A percentile compares a stretch with the other conserved stretches of the same genome.
phyloP scores from a whole-genome alignment of 176 grass and related monocot genomes.

The Urochloa ruziziensis region DNA sequence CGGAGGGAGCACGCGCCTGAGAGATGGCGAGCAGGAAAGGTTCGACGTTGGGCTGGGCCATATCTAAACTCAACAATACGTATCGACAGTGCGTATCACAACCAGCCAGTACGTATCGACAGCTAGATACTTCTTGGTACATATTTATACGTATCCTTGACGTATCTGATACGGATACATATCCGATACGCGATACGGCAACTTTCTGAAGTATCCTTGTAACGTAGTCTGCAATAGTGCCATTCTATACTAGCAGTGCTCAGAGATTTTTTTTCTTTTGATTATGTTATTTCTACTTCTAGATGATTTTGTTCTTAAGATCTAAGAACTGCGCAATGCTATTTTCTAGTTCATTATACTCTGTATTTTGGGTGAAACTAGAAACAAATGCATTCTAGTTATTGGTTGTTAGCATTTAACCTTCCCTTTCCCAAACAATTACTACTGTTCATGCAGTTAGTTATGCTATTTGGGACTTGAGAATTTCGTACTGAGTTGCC shows the following conservation, averaged over 20 bases:
- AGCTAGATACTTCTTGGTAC: no score
- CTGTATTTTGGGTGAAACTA: background rate
- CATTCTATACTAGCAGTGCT: background rate
- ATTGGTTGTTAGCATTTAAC: background rate
- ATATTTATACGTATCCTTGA: no score
- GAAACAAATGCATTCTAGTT: background rate
- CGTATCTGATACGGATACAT: no score
- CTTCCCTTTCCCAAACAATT: background rate
- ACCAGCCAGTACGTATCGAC: no score
- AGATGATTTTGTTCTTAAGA: background rate
- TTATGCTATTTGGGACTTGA: constrained; percentile 1
- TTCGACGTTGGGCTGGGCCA: no score
- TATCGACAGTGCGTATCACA: no score
- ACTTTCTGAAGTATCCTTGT: no score
- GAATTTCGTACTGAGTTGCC: background rate
- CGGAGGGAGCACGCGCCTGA: no score
- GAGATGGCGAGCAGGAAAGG: no score
- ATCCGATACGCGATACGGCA: no score
- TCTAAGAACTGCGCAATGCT: background rate
- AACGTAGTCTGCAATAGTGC: background rate
- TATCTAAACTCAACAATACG: no score
- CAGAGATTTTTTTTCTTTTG: background rate
- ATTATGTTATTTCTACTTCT: background rate
- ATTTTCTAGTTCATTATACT: background rate
- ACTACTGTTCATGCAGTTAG: background rate